These are phyloP conservation scores for Neurospora hispaniola DNA, from an alignment of 495 filamentous ascomycete species.

Conservation along the genomic window DNA sequence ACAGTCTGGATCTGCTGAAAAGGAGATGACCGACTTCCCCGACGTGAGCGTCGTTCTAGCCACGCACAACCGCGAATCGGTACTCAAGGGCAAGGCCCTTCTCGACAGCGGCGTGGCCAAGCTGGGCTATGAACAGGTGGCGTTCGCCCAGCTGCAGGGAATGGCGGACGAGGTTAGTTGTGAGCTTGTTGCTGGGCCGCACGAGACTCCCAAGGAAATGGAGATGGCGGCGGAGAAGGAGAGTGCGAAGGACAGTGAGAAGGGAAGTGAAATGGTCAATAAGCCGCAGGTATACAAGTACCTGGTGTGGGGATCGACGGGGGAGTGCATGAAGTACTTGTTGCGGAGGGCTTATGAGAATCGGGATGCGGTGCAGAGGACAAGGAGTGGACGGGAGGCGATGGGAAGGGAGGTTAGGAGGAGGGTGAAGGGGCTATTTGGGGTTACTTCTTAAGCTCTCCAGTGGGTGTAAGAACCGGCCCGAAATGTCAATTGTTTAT, in stretches of 20 bases:
- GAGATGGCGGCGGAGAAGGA: slow-evolving; percentile 1
- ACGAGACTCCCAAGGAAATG: slow-evolving; percentile 23
- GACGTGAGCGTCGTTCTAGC: slow-evolving; percentile 66
- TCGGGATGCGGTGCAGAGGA: slow-evolving; percentile 72
- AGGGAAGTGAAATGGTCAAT: slow-evolving; percentile 20
- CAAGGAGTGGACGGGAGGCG: slow-evolving; percentile 61
- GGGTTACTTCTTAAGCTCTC: slow-evolving; percentile 16
- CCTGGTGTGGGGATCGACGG: slow-evolving; percentile 80
- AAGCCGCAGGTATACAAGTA: slow-evolving; percentile 72
- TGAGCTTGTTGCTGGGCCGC: slow-evolving; percentile 48
- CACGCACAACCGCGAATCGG: slow-evolving; percentile 82
- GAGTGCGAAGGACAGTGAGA: background rate
- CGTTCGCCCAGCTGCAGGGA: slow-evolving; percentile 86
- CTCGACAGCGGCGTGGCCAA: slow-evolving; percentile 14
- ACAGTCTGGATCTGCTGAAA: slow-evolving; percentile 10
- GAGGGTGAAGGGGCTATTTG: slow-evolving; percentile 39
- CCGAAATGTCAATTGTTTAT: no score
- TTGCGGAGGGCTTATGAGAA: slow-evolving; percentile 84
- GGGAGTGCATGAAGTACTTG: slow-evolving; percentile 91
- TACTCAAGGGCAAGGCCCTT: slow-evolving; percentile 52
- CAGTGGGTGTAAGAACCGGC: no score
- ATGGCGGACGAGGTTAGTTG: slow-evolving; percentile 96
- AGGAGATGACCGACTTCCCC: slow-evolving; percentile 40
- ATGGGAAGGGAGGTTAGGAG: slow-evolving; percentile 62
- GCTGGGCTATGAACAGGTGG: slow-evolving; percentile 45